Base-by-base conservation (phyloP, 164 flowering plant genomes). In the Aristolochia fimbriata region DNA sequence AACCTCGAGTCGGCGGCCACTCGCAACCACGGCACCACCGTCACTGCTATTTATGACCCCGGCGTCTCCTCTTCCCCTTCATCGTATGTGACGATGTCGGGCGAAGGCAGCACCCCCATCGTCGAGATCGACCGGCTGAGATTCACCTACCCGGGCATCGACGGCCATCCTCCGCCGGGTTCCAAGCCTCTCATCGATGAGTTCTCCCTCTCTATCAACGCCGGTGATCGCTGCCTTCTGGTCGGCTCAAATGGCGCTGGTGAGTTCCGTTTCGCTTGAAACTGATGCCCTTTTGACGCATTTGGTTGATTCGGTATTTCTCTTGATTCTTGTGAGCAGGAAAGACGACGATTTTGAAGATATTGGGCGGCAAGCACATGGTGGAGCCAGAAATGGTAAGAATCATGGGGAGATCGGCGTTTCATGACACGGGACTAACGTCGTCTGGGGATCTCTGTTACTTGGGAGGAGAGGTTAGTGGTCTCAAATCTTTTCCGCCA, bases 171-270 rank as follows among this genome's bases (percentile, higher is more conserved):
- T 5, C 98, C 98, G 4, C 90, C 96, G 3, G 96, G 96, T 0
- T 84, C 96, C 15, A 69, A 74, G 1, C 96, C 96, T 30, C 65
- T 93, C 25, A 90, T 90, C 57, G 76, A 83, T 1, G 80, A 74
- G 37, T 90, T 93, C 77, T 61, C 69, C 48, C 77, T 93, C 55
- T 49, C 85, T 12, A 85, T 93, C 71, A 57, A 74, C 56, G 51
- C 96, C 51, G 89, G 97, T 0, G 79, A 86, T 0, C 88, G 99
- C 14, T 93, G 96, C 68, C 94, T 93, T 43, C 92, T 93, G 49
- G 96, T 93, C 27, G 99, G 99, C 62, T 85, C 99, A 48, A 93
- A 93, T 64, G 99, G 99, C 61, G 97, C 99, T 11, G 97, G 98
- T 92, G 54, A 6, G 58, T 55, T 52, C 47, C 6, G 12, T 61